These are phyloP conservation scores for Pseudogymnoascus sp. DNA, from an alignment of 2,329 filamentous ascomycete species.

Conservation along the genomic window DNA sequence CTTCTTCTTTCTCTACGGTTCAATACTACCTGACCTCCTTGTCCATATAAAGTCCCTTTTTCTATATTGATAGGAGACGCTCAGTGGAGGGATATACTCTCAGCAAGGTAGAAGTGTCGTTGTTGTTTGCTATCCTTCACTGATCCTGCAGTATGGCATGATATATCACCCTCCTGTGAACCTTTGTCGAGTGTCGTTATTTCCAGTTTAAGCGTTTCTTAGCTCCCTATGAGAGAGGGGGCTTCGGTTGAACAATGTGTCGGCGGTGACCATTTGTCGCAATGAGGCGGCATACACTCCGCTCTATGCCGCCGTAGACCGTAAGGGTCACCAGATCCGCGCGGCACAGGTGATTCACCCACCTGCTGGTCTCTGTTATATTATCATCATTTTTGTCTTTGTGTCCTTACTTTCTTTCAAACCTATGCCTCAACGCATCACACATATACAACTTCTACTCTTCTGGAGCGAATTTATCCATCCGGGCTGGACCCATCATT, in stretches of 20 bases:
- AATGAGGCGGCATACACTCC: background rate
- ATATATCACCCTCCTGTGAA: background rate
- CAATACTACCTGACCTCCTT: no score
- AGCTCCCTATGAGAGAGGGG: background rate
- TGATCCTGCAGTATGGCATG: background rate
- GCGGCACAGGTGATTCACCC: slow-evolving; percentile 1
- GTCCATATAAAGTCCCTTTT: background rate
- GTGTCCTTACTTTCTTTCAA: background rate
- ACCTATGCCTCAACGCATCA: background rate
- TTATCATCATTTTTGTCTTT: background rate
- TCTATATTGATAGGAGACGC: background rate
- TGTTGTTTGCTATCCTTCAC: background rate
- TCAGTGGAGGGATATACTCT: background rate
- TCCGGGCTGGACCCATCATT: background rate
- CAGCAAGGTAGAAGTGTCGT: no score
- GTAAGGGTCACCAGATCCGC: background rate
- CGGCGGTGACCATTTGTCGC: no score
- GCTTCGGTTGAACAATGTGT: no score
- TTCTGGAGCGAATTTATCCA: background rate
- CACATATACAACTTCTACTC: background rate
- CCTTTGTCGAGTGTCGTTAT: background rate
- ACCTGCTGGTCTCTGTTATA: background rate
- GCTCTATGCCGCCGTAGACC: background rate
- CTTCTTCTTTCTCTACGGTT: no score
- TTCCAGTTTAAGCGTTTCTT: background rate